A percentile compares a stretch with the other conserved stretches of the same genome.
phyloP scores from a whole-genome alignment of 768 basidiomycete genomes.

The Trametes cinnabarina region DNA sequence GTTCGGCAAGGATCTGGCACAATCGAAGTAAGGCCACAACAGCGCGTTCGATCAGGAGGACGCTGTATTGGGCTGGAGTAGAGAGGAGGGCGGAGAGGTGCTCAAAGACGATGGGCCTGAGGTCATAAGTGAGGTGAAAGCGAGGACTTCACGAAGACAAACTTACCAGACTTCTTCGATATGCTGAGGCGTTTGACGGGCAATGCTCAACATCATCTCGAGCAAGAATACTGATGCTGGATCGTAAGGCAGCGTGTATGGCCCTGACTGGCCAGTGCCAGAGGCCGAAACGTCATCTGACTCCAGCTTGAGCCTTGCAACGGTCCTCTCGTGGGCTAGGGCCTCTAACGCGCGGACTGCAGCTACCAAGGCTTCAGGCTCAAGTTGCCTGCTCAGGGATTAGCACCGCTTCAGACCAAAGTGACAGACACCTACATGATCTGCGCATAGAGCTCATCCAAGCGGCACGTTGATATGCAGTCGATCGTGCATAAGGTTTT shows the following conservation, averaged over 20 bases:
- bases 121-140: no score
- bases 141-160: no score
- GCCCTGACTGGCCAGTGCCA: constrained; percentile 35
- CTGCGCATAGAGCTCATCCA: constrained; percentile 93
- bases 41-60: constrained; percentile 89
- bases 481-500: constrained; percentile 94
- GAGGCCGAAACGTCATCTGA: constrained; percentile 53
- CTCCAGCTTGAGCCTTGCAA: constrained; percentile 71
- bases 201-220: constrained; percentile 92
- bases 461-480: constrained; percentile 87
- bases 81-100: constrained; percentile 82
- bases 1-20: constrained; percentile 77
- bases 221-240: constrained; percentile 92
- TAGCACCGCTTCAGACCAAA: no score
- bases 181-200: constrained; percentile 69
- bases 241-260: constrained; percentile 80
- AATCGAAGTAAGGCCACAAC: constrained; percentile 85
- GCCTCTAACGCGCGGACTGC: constrained; percentile 85
- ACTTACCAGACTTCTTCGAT: constrained; percentile 88
- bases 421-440: constrained; percentile 69
- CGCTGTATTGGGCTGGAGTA: constrained; percentile 77
- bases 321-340: constrained; percentile 85
- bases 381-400: constrained; percentile 50
- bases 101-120: constrained; percentile 96
- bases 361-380: constrained; percentile 75